These are phyloP conservation scores for Puccinellia tenuiflora DNA, from an alignment of 176 grass and related monocot genomes.

Conservation along the genomic window DNA sequence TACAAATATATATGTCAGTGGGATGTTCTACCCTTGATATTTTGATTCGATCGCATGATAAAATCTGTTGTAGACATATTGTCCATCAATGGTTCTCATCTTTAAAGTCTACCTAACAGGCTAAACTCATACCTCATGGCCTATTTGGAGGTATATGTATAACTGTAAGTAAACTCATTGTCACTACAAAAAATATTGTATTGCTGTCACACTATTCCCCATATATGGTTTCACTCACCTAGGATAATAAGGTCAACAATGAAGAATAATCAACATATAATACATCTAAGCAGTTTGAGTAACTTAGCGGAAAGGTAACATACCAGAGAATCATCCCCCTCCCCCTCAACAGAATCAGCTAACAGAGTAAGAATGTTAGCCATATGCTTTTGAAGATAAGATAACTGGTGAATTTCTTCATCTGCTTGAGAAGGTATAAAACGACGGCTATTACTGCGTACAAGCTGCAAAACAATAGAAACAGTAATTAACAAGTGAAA, in stretches of 20 bases:
- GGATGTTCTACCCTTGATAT: neutral
- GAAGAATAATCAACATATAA: neutral
- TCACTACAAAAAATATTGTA: neutral
- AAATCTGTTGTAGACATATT: neutral
- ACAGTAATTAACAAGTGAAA: conserved; percentile 8
- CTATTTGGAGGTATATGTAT: neutral
- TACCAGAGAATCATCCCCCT: conserved; percentile 83
- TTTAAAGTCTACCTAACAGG: neutral
- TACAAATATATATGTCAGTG: neutral
- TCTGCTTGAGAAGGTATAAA: conserved; percentile 93
- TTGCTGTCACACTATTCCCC: neutral
- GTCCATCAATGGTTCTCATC: neutral
- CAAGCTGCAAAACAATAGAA: conserved; percentile 61
- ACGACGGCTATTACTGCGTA: conserved; percentile 90
- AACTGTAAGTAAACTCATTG: neutral
- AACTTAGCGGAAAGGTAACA: neutral
- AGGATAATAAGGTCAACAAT: conserved; percentile 9
- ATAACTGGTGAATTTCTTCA: conserved; percentile 93
- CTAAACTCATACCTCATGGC: neutral
- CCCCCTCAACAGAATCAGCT: conserved; percentile 58
- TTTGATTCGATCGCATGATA: neutral
- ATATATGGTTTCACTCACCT: neutral
- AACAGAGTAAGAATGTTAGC: conserved; percentile 79
- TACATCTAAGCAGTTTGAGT: neutral
- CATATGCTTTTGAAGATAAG: conserved; percentile 96